A percentile compares a stretch with the other conserved stretches of the same genome.
Conservation (phyloP, 495 filamentous ascomycete species). For the Stereocaulon alpinum region DNA sequence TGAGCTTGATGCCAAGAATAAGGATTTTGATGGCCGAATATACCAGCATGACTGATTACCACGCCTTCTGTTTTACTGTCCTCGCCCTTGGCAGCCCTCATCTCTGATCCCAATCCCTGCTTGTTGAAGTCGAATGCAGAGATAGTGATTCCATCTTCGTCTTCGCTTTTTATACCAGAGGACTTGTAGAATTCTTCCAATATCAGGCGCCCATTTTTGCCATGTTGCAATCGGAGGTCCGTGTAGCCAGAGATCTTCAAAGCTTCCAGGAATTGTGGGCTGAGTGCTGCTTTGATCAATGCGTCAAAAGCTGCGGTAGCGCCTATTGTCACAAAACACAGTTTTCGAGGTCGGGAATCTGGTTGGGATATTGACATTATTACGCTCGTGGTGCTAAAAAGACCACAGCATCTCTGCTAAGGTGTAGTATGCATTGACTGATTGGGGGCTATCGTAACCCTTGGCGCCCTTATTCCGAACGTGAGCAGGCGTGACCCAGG, state of each 20-base stretch:
- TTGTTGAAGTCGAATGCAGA: conserved; percentile 55
- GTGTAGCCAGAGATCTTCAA: conserved; percentile 49
- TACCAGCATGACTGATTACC: conserved; percentile 88
- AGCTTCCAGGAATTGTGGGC: conserved; percentile 46
- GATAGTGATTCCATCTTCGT: conserved; percentile 40
- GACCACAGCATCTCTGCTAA: no score
- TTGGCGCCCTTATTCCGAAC: no score
- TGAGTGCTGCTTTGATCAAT: conserved; percentile 57
- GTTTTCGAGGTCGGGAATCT: conserved; percentile 23
- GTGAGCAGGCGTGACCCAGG: no score
- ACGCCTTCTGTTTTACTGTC: conserved; percentile 39
- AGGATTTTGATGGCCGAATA: background rate
- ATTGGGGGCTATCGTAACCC: no score
- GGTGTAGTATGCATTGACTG: no score
- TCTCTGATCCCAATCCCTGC: conserved; percentile 45
- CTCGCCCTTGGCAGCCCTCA: conserved; percentile 38
- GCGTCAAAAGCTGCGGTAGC: conserved; percentile 75
- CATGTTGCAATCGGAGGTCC: conserved; percentile 65
- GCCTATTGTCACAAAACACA: conserved; percentile 78
- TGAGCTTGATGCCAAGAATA: background rate
- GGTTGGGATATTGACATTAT: background rate
- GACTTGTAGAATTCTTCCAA: conserved; percentile 32
- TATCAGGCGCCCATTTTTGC: conserved; percentile 43
- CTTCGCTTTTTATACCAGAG: conserved; percentile 14
- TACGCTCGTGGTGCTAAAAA: background rate